Base-by-base conservation (phyloP, 1,284 basidiomycete species). In the Ustilago crameri region DNA sequence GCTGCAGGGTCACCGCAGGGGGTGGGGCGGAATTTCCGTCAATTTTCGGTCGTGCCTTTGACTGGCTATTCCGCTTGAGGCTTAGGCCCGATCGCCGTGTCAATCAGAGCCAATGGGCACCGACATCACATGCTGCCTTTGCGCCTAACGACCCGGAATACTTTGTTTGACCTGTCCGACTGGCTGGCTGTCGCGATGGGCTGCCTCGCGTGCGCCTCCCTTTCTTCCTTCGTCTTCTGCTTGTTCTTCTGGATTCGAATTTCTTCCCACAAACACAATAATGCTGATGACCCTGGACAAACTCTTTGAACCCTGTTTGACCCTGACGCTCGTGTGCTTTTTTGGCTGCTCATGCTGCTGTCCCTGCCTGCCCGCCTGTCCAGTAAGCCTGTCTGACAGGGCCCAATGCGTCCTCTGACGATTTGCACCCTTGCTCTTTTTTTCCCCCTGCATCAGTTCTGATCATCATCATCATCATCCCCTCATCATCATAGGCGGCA, bases 401-500 rank as follows among this genome's bases (percentile, higher is more conserved):
- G 23, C 24, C 43, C 41, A 23, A 23, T 23, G 12, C 41, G 18
- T 23, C 22, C 41, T 23, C 9, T 42, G 41, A 5, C 20, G 20
- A 42, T 15, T 9, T 42, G 41, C 41, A 42, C 41, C 41, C 38
- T 40, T 15, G 38, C 17, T 9, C 18, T 12, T 23, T 23, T 22
- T 23, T 14, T 42, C 23, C 15, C 41, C 41, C 41, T 42, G 41
- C 41, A 42, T 37, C 12, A n/a, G 3, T 27, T 12, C 24, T 38
- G 30, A 37, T 24, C 47, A 49, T 49, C 47, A 38, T 42, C 40
- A 42, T 35, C 32, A 43, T 43, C 48, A 14, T 23, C 30, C 23
- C 51, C 44, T 53, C 51, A 35, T 53, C 41, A 44, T 51, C 30
- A 43, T 35, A 37, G 32, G 32, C 48, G 23, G 9, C 41, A 14